phyloP scores from a whole-genome alignment of 2,329 filamentous ascomycete genomes.

The Ascosphaera apis region DNA sequence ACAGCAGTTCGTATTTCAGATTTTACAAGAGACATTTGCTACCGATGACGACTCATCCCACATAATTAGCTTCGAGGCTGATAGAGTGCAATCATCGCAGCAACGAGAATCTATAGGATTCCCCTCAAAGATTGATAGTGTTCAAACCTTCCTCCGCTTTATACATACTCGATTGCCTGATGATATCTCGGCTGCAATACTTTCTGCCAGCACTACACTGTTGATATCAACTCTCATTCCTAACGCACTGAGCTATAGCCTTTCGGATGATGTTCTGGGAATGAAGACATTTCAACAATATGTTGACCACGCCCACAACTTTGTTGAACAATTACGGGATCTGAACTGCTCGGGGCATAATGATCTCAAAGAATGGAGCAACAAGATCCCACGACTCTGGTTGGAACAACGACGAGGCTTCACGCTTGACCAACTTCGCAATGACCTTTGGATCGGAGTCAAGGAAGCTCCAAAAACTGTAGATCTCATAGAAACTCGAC shows the following conservation, averaged over 20 bases:
- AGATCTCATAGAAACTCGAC: too few species aligned
- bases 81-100: too few species aligned
- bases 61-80: too few species aligned
- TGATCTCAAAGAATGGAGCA: slow-evolving; percentile 56
- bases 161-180: slow-evolving; percentile 5
- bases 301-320: slow-evolving; percentile 38
- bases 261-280: slow-evolving; percentile 51
- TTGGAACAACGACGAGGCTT: slow-evolving; percentile 60
- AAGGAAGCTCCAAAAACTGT: not conserved
- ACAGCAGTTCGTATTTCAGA: too few species aligned
- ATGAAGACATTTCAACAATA: slow-evolving; percentile 49
- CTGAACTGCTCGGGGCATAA: slow-evolving; percentile 38
- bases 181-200: slow-evolving; percentile 43
- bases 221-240: too few species aligned
- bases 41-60: too few species aligned
- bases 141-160: too few species aligned
- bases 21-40: too few species aligned
- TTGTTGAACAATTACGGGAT: slow-evolving; percentile 39
- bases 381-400: slow-evolving; percentile 63
- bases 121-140: too few species aligned
- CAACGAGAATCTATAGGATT: too few species aligned
- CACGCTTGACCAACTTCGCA: slow-evolving; percentile 52
- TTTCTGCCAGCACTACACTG: slow-evolving; percentile 39
- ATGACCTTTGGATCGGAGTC: slow-evolving; percentile 26
- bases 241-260: slow-evolving; percentile 9